Base-by-base conservation (phyloP, 352 stramenopile species). In the Phytophthora citricola region DNA sequence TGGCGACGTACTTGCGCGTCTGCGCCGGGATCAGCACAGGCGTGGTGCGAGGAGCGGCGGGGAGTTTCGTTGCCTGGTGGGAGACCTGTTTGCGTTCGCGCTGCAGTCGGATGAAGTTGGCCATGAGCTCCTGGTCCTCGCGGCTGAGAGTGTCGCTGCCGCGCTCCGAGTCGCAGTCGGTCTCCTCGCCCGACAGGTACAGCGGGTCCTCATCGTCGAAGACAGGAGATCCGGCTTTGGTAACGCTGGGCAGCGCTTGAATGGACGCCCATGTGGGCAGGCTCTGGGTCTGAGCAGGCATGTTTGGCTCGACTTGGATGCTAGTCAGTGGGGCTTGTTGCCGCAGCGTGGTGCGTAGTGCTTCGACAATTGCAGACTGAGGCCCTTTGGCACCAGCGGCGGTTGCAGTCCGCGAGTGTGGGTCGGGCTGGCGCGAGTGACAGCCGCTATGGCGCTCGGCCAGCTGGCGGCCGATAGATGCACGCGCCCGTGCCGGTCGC, bases 81-180 rank as follows among this genome's bases (percentile, higher is more conserved):
- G 47, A 27, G 9, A 52, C 32, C 48, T 69, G 61, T 50, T 71
- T 75, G 39, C 45, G 58, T 45, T 48, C 57, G 46, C 54, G 65
- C 56, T 70, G 74, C 3, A 80, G 63, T 2, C 46, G 38, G 40
- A 81, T 80, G 72, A 84, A 82, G 41, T 46, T 70, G 26, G 81
- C 58, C 68, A 85, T 78, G 54, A 83, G 75, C 62, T 78, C 63
- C 59, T 82, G 61, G 47, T 85, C 75, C 44, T 83, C 78, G 58
- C 71, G 73, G 64, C 69, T 71, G 0, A 80, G 74, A 17, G 68
- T 83, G 69, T 69, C 67, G 65, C 74, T 79, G 44, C 71, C 79
- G 24, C 72, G 76, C 41, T 89, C 80, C 52, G 80, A 87, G 57
- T 91, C 83, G 64, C 74, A 85, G 74, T 91, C 80, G 7, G 83